A percentile compares a stretch with the other conserved stretches of the same genome.
Evolutionary conservation across 495 filamentous ascomycete species (phyloP).

Genomic region (Penicillium bialowiezense): DNA sequence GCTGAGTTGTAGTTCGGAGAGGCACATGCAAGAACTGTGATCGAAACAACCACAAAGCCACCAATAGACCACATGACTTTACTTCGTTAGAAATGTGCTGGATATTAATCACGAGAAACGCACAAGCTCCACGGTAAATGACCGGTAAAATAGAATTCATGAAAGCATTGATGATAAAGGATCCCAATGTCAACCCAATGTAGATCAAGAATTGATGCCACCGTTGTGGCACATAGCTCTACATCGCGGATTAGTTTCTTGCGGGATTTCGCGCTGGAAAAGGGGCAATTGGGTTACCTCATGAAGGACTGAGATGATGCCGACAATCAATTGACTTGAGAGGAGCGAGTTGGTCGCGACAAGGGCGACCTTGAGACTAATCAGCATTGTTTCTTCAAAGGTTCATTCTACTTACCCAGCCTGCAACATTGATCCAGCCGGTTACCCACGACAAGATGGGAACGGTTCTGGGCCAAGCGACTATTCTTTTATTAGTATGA

Average conservation of each 20-base stretch:
- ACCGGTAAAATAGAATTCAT: slow-evolving; percentile 61
- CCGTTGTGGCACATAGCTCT: slow-evolving; percentile 48
- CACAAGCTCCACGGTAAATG: slow-evolving; percentile 51
- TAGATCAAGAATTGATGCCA: slow-evolving; percentile 76
- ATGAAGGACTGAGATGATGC: slow-evolving; percentile 54
- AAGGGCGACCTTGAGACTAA: slow-evolving; percentile 50
- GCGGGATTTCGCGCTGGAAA: too few relatives aligned
- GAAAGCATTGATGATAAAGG: slow-evolving; percentile 66
- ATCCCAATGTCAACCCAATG: slow-evolving; percentile 56
- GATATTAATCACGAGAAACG: background rate
- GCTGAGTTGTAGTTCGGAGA: slow-evolving; percentile 58
- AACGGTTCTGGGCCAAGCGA: slow-evolving; percentile 56
- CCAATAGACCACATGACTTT: slow-evolving; percentile 61
- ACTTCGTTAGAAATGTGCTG: slow-evolving; percentile 2
- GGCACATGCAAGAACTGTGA: slow-evolving; percentile 59
- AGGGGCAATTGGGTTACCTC: slow-evolving; percentile 14
- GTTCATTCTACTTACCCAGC: slow-evolving; percentile 51
- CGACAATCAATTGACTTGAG: slow-evolving; percentile 57
- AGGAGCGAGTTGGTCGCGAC: slow-evolving; percentile 43
- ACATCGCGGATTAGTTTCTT: slow-evolving; percentile 5
- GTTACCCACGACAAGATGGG: slow-evolving; percentile 64
- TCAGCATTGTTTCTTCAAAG: background rate
- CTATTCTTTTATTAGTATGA: slow-evolving; percentile 11
- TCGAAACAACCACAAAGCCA: slow-evolving; percentile 64
- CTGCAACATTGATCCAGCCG: slow-evolving; percentile 70